Percentiles rank a stretch among this genome's conserved stretches.
Conservation (phyloP, 1,284 basidiomycete species). For the Boletus semigastroideus region DNA sequence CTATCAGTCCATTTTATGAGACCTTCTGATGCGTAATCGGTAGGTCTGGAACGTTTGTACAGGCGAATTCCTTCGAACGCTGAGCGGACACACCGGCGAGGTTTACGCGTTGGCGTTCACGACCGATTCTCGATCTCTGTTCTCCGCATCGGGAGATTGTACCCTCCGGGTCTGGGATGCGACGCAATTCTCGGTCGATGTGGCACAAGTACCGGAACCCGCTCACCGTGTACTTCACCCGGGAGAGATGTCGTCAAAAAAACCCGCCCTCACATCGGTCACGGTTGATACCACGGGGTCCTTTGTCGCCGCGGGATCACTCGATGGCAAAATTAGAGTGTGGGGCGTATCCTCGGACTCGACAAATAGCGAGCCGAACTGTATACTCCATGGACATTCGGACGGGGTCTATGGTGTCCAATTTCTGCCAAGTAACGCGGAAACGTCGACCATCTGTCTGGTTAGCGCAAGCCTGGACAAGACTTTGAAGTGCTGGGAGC, state of each 20-base stretch:
- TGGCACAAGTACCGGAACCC: slow-evolving; percentile 19
- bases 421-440: slow-evolving; percentile 21
- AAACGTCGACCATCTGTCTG: slow-evolving; percentile 14
- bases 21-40: background rate
- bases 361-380: slow-evolving; percentile 18
- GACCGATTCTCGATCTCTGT: slow-evolving; percentile 28
- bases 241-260: slow-evolving; percentile 18
- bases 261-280: slow-evolving; percentile 33
- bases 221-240: slow-evolving; percentile 23
- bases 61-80: slow-evolving; percentile 28
- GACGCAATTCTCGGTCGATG: slow-evolving; percentile 25
- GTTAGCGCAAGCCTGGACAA: slow-evolving; percentile 35
- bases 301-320: slow-evolving; percentile 35
- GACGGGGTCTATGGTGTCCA: slow-evolving; percentile 34
- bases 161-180: slow-evolving; percentile 34
- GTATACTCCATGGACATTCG: slow-evolving; percentile 25
- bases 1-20: background rate
- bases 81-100: slow-evolving; percentile 32
- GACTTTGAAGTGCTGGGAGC: slow-evolving; percentile 31
- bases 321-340: slow-evolving; percentile 31
- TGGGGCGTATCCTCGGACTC: slow-evolving; percentile 28
- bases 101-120: slow-evolving; percentile 35
- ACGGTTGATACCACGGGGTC: slow-evolving; percentile 25
- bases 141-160: slow-evolving; percentile 36
- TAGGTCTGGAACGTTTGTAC: slow-evolving; percentile 30